Evolutionary conservation across 495 filamentous ascomycete genomes (phyloP).

Genomic region (Trichoderma erinaceum): DNA sequence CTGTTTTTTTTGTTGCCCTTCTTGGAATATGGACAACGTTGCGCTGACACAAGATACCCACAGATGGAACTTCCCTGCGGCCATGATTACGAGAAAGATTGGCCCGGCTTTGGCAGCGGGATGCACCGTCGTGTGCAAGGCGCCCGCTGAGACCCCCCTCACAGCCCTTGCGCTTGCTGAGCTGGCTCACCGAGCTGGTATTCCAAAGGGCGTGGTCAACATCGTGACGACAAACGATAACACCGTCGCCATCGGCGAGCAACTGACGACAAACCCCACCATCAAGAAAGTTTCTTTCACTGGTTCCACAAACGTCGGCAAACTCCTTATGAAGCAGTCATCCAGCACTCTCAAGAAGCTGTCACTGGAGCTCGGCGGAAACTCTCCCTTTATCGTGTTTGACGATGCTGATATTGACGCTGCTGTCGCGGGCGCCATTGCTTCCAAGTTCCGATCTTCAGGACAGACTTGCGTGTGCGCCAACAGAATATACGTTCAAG

Average conservation of each 20-base stretch:
- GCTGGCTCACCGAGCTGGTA: slow-evolving; percentile 73
- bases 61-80: slow-evolving; percentile 86
- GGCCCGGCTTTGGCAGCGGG: slow-evolving; percentile 67
- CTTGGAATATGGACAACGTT: background rate
- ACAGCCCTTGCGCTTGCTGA: slow-evolving; percentile 77
- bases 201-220: slow-evolving; percentile 81
- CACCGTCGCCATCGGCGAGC: slow-evolving; percentile 66
- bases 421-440: slow-evolving; percentile 68
- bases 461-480: slow-evolving; percentile 91
- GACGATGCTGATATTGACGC: slow-evolving; percentile 78
- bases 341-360: slow-evolving; percentile 79
- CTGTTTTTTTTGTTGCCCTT: background rate
- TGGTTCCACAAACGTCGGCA: slow-evolving; percentile 79
- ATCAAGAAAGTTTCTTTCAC: slow-evolving; percentile 88
- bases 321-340: slow-evolving; percentile 78
- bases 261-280: slow-evolving; percentile 61
- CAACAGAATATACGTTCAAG: slow-evolving; percentile 79
- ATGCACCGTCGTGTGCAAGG: slow-evolving; percentile 81
- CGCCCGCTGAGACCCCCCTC: slow-evolving; percentile 80
- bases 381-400: slow-evolving; percentile 91
- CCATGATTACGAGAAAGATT: slow-evolving; percentile 88
- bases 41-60: background rate
- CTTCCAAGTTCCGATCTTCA: slow-evolving; percentile 77
- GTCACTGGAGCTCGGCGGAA: slow-evolving; percentile 82
- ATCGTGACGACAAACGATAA: slow-evolving; percentile 66